Evolutionary conservation across 306 rosid species (phyloP).

Genomic region (Quercus glauca): DNA sequence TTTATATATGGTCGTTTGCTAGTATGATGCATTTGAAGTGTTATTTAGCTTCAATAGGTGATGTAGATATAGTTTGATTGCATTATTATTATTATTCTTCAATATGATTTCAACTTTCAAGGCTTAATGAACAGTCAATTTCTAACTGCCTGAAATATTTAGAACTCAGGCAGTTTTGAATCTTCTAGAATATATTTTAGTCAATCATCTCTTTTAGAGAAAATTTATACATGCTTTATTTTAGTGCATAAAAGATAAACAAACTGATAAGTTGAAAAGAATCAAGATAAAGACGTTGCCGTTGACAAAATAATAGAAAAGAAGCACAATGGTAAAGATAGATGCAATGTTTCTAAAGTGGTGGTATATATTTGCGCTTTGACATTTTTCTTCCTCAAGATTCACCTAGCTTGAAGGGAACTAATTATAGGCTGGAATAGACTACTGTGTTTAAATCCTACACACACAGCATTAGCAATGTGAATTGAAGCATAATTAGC

Average conservation of each 20-base stretch:
- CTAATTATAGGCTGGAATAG: no score
- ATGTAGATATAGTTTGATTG: conserved; percentile 38
- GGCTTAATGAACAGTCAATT: conserved; percentile 26
- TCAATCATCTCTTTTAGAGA: neutral
- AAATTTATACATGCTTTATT: neutral
- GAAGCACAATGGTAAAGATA: neutral
- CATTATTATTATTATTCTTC: conserved; percentile 23
- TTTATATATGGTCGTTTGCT: conserved; percentile 4
- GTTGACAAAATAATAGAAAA: neutral
- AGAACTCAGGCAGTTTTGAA: neutral
- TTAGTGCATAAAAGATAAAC: neutral
- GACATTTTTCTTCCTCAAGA: no score
- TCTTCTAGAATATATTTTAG: neutral
- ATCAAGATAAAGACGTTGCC: neutral
- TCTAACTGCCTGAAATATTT: conserved; percentile 33
- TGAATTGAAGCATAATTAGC: no score
- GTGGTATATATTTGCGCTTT: no score
- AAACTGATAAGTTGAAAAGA: neutral
- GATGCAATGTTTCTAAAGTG: neutral
- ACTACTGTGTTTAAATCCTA: no score
- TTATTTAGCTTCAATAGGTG: conserved; percentile 19
- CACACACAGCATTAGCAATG: no score
- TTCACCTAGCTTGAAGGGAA: no score
- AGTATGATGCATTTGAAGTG: conserved; percentile 19
- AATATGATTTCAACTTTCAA: conserved; percentile 29